phyloP scores from a whole-genome alignment of 1,139 yeast species.

The Blastobotrys arbuscula region DNA sequence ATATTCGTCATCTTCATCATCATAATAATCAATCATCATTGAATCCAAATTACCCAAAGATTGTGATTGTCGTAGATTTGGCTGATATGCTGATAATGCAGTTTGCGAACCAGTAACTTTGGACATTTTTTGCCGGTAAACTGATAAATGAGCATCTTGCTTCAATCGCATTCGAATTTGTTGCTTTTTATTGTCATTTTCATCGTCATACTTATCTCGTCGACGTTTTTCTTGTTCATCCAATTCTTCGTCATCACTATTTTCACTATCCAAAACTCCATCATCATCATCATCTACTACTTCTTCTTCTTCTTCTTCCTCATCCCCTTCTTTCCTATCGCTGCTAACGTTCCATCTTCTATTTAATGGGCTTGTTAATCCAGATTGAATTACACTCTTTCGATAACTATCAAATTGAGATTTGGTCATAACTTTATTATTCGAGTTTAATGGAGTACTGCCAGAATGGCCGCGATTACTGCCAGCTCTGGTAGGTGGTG shows the following conservation, averaged over 20 bases:
- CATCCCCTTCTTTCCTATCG: conserved; percentile 13
- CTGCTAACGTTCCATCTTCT: conserved; percentile 5
- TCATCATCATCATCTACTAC: conserved; percentile 17
- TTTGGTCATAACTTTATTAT: conserved; percentile 31
- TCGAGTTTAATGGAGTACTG: conserved; percentile 2
- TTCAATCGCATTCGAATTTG: conserved; percentile 32
- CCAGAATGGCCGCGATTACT: conserved; percentile 1
- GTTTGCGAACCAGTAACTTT: conserved; percentile 35
- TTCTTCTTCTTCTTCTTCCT: conserved; percentile 7
- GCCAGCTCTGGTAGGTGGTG: conserved; percentile 13
- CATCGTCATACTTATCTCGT: conserved; percentile 25
- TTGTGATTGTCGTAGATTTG: conserved; percentile 14
- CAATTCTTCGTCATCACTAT: conserved; percentile 19
- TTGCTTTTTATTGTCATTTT: conserved; percentile 25
- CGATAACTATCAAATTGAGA: conserved; percentile 34
- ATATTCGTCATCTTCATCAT: conserved; percentile 35
- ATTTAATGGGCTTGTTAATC: conserved; percentile 11
- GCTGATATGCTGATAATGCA: conserved; percentile 17
- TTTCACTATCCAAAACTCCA: conserved; percentile 17
- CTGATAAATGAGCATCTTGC: conserved; percentile 39
- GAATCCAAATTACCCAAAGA: conserved; percentile 14
- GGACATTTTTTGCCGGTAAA: conserved; percentile 41
- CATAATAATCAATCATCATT: conserved; percentile 20
- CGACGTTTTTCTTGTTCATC: conserved; percentile 17
- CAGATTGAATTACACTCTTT: conserved; percentile 22